Evolutionary conservation across 23 red algal genomes (phyloP).

Genomic region (Gracilariopsis chorda): DNA sequence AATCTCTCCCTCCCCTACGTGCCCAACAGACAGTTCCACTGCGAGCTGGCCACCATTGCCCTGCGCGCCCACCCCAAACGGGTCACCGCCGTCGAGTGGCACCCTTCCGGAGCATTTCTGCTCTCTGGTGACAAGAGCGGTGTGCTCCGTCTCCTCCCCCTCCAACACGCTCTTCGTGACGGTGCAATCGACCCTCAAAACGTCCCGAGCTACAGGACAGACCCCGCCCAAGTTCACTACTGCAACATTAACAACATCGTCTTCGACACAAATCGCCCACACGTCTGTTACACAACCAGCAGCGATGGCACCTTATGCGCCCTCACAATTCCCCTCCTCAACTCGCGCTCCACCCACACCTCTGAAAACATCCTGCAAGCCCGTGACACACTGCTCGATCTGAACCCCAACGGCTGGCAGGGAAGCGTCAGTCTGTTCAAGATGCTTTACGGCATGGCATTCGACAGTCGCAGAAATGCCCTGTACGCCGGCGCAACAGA

Average conservation of each 20-base stretch:
- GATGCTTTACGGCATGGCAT: conserved; percentile 63
- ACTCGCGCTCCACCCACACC: not conserved
- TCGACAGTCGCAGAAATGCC: not conserved
- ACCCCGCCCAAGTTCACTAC: conserved; percentile 20
- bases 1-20: not conserved
- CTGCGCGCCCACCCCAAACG: conserved; percentile 26
- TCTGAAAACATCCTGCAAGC: not conserved
- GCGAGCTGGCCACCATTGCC: not conserved
- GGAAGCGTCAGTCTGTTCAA: not conserved
- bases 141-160: not conserved
- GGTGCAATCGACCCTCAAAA: not conserved
- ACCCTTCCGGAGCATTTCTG: not conserved
- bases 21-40: conserved; percentile 23
- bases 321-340: not conserved
- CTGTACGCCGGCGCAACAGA: conserved; percentile 47
- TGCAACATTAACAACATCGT: conserved; percentile 60
- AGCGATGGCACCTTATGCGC: conserved; percentile 8
- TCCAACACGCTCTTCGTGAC: not conserved
- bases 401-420: conserved; percentile 62
- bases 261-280: conserved; percentile 5
- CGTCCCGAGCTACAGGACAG: not conserved
- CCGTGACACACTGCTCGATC: conserved; percentile 7
- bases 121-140: conserved; percentile 33
- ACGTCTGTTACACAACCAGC: conserved; percentile 15
- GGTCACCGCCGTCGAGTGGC: conserved; percentile 38